Percentiles rank a stretch among this genome's conserved stretches.
phyloP scores from a whole-genome alignment of 768 basidiomycete genomes.

The Tricholomella constricta region DNA sequence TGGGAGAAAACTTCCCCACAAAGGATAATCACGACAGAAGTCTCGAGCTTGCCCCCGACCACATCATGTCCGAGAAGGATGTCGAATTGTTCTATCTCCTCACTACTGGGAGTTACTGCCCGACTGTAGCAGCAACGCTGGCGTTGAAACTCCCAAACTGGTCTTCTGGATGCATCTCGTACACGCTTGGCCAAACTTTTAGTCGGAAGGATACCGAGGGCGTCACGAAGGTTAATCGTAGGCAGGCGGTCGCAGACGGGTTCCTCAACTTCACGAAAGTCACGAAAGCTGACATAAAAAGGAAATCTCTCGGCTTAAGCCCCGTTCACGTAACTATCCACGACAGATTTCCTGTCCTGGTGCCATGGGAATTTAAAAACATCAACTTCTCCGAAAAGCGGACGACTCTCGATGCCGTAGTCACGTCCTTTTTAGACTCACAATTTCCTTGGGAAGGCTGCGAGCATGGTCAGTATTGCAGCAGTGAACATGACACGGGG shows the following conservation, averaged over 20 bases:
- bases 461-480: constrained; percentile 1
- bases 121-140: constrained; percentile 11
- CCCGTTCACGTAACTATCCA: too few species aligned
- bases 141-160: background rate
- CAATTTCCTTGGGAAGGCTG: constrained; percentile 13
- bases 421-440: background rate
- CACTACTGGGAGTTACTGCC: background rate
- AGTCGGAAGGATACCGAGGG: background rate
- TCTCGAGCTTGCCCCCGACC: background rate
- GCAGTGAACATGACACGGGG: background rate
- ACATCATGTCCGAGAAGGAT: background rate
- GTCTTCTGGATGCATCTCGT: background rate
- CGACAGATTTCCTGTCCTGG: constrained; percentile 8
- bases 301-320: too few species aligned
- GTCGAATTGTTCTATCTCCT: background rate
- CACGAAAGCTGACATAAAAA: background rate
- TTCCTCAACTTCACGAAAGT: constrained; percentile 1
- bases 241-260: constrained; percentile 12
- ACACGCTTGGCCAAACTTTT: too few species aligned
- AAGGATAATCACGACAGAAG: background rate
- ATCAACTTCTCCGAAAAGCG: constrained; percentile 1
- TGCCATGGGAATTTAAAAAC: constrained; percentile 21
- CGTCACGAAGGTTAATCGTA: background rate
- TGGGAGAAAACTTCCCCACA: background rate
- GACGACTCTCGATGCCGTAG: background rate